Evolutionary conservation across 2,329 filamentous ascomycete species (phyloP), one percentile per base, ranked within the genome.

Genomic region (Calonectria henricotiae): DNA sequence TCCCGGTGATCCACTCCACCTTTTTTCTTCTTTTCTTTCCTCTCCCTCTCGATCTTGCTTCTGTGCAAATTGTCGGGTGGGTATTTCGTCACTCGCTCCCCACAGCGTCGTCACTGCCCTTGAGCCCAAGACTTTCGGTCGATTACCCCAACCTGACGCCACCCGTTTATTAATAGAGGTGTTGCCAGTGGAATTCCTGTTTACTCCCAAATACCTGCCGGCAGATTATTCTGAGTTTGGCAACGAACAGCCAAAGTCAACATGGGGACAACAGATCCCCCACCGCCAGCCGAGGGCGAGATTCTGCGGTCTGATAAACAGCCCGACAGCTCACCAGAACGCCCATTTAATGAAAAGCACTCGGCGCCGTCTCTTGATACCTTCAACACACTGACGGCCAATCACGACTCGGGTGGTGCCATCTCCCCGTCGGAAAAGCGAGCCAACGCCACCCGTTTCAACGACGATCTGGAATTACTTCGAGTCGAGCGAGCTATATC

Each of bases 401-500:
- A 61, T 47, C 71, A 76, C 43, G 73, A 78, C 4, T 73, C 74
- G 13, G 71, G 78, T 44, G 71, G 70, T 30, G 74, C 75, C 12
- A 72, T 73, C 35, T 79, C 79, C 3, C 78, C 79, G 1, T 72
- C 75, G 1, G 71, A 71, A 13, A 78, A 79, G 51, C 80, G 81
- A 11, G 80, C 80, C 43, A 78, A 83, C 51, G 79, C 78, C 32
- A 80, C 75, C 68, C 82, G 86, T 3, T 77, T 87, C 17, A 83
- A 84, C 58, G 86, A 88, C 65, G 85, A 87, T 61, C 82, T 88
- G 17, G 86, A 87, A 67, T 79, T 88, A 5, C 79, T 87, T 25
- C 85, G 86, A 3, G 81, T 84, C 54, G 86, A 88, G 73, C 82
- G 85, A 2, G 75, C 84, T 54, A 81, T 87, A 15, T 87, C 86